Evolutionary conservation across 2,329 filamentous ascomycete species (phyloP), one percentile per base, ranked within the genome.

Genomic region (Pseudogymnoascus sp.): DNA sequence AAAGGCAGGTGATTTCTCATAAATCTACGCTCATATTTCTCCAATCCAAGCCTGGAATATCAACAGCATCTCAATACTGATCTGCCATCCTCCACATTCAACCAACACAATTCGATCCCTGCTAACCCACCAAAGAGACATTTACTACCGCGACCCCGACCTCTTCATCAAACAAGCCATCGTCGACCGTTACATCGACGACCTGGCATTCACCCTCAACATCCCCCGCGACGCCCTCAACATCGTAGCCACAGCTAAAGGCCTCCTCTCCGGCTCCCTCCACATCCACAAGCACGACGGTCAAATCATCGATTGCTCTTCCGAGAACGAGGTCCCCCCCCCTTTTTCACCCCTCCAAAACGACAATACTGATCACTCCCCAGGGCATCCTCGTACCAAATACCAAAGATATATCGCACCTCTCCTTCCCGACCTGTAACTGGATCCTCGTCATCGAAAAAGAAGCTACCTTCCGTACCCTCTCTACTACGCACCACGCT

Each of bases 381-480:
- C 45, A 89, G 83, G 88, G 88, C 1, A 76, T 82, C 4, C 76
- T 88, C 0, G 78, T 93, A 7, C 89, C 89, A 0, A 77, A 77
- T 6, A 68, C 80, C 2, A 77, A 76, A 61, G 79, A 81, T 0
- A 78, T 87, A 11, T 75, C 79, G 0, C 72, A 71, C 2, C 69
- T 90, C 1, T 74, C 85, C 41, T 73, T 87, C n/a, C 72, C 73
- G 0, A 65, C 70, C 1, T 75, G 82, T 1, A 77, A 78, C 63
- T 92, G 88, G 89, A 77, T 93, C 48, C 76, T 93, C 0, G 82
- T 93, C 0, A 82, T 93, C 62, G 90, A 95, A 72, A 93, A 95
- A 75, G 90, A 95, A 79, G 90, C 90, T n/a, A 89, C 87, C 0
- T 93, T 92, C 70, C 84, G 86, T 6, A 87, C 87, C 0, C 76